Conservation (phyloP, 345 rosid species). For the Eucalyptus regnans region DNA sequence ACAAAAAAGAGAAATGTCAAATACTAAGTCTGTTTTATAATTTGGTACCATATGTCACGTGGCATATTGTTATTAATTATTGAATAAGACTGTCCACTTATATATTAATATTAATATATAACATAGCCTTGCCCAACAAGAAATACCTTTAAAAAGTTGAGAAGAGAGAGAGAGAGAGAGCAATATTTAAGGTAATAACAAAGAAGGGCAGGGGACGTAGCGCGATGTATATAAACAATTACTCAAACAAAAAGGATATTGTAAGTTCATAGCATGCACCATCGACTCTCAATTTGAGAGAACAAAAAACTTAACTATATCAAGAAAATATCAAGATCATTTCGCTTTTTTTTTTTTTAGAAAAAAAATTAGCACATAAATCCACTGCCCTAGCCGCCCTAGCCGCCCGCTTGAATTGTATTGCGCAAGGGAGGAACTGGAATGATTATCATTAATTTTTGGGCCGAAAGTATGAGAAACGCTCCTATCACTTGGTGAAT, state of each 20-base stretch:
- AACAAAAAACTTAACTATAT: background rate
- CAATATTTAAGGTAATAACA: background rate
- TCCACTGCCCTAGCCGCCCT: too few species aligned
- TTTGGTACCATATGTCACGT: background rate
- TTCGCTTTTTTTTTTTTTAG: too few species aligned
- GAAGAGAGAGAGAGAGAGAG: background rate
- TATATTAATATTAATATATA: background rate
- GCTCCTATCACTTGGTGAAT: background rate
- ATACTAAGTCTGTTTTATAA: background rate
- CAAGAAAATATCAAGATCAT: background rate
- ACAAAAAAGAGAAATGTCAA: background rate
- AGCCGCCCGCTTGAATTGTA: background rate
- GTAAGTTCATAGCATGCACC: background rate
- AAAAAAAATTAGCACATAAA: background rate
- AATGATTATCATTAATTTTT: background rate
- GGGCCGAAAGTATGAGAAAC: background rate
- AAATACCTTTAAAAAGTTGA: fast-evolving
- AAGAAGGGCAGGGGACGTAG: background rate
- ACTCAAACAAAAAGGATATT: background rate
- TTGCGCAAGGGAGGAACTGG: background rate
- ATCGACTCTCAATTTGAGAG: background rate
- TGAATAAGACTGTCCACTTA: background rate
- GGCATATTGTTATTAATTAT: background rate
- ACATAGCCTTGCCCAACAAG: background rate
- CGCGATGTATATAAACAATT: fast-evolving